phyloP scores from a whole-genome alignment of 345 rosid genomes.

The Raphanus raphanistrum region DNA sequence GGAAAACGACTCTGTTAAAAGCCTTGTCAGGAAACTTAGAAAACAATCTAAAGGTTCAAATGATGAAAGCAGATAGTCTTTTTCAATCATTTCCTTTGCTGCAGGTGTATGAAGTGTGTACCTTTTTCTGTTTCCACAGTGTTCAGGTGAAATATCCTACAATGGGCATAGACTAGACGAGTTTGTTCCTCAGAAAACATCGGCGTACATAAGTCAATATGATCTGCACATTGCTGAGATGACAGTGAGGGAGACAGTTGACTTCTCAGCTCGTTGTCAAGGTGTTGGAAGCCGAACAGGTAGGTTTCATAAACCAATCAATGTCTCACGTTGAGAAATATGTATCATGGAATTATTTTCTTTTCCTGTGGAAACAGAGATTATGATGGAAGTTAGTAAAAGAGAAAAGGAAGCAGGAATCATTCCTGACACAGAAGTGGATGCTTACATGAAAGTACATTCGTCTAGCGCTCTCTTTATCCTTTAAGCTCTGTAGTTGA shows the following conservation, averaged over 20 bases:
- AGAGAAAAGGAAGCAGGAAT: slow-evolving; percentile 80
- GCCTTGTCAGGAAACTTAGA: slow-evolving; percentile 71
- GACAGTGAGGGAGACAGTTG: slow-evolving; percentile 66
- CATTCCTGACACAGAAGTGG: slow-evolving; percentile 89
- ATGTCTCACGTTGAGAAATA: not conserved
- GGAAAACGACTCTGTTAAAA: slow-evolving; percentile 67
- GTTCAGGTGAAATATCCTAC: slow-evolving; percentile 53
- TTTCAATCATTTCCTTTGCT: not conserved
- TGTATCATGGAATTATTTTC: not conserved
- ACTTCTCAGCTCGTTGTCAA: slow-evolving; percentile 59
- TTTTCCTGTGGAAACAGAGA: slow-evolving; percentile 45
- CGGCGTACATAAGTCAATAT: slow-evolving; percentile 57
- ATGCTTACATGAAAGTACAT: slow-evolving; percentile 76
- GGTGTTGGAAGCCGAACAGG: slow-evolving; percentile 61
- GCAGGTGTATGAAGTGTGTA: slow-evolving; percentile 22
- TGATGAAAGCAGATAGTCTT: slow-evolving; percentile 3
- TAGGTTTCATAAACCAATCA: slow-evolving; percentile 16
- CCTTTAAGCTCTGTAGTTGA: slow-evolving; percentile 1
- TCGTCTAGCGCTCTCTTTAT: not conserved
- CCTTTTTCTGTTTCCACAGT: slow-evolving; percentile 40
- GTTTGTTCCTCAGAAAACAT: slow-evolving; percentile 59
- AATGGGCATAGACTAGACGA: slow-evolving; percentile 49
- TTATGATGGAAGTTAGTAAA: slow-evolving; percentile 66
- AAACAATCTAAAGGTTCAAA: slow-evolving; percentile 56
- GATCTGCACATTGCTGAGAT: slow-evolving; percentile 57